phyloP scores from a whole-genome alignment of 805 yeast genomes.

The Limtongia smithiae region DNA sequence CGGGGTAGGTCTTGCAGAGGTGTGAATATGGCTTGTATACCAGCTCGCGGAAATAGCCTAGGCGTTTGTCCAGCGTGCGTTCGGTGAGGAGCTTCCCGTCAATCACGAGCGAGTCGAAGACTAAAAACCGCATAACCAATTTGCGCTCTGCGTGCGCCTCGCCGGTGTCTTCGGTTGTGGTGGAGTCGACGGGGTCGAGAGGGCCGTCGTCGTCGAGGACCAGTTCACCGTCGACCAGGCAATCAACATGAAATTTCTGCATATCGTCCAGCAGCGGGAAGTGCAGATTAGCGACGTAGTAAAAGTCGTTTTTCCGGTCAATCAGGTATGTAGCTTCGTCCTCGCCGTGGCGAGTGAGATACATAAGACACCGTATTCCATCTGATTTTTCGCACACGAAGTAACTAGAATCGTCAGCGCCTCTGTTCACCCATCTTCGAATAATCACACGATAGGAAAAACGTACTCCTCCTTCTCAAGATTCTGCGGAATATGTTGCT shows the following conservation, averaged over 20 bases:
- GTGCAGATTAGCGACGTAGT: constrained; percentile 69
- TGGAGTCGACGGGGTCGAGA: too few relatives aligned
- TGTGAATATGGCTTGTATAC: constrained; percentile 79
- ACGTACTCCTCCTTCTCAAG: constrained; percentile 57
- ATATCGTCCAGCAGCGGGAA: constrained; percentile 60
- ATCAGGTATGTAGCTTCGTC: constrained; percentile 88
- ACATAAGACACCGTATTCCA: constrained; percentile 81
- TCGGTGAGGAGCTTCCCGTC: constrained; percentile 69
- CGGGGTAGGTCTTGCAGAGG: constrained; percentile 65
- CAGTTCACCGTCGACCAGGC: constrained; percentile 90
- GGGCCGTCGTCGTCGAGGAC: constrained; percentile 55
- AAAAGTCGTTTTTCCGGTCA: constrained; percentile 85
- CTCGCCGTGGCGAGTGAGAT: constrained; percentile 57
- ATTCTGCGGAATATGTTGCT: constrained; percentile 62
- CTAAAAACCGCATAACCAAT: constrained; percentile 68
- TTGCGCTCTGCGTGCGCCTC: constrained; percentile 42
- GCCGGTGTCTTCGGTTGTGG: background rate
- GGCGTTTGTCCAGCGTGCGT: constrained; percentile 70
- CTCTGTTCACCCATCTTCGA: too few relatives aligned
- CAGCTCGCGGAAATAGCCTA: constrained; percentile 79
- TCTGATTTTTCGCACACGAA: constrained; percentile 95
- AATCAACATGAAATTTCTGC: constrained; percentile 72
- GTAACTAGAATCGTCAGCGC: constrained; percentile 41
- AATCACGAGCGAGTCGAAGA: constrained; percentile 86
- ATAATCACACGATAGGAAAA: background rate